Conservation (phyloP, 176 grass and related monocot species). For the sorghum (Sorghum bicolor) region DNA sequence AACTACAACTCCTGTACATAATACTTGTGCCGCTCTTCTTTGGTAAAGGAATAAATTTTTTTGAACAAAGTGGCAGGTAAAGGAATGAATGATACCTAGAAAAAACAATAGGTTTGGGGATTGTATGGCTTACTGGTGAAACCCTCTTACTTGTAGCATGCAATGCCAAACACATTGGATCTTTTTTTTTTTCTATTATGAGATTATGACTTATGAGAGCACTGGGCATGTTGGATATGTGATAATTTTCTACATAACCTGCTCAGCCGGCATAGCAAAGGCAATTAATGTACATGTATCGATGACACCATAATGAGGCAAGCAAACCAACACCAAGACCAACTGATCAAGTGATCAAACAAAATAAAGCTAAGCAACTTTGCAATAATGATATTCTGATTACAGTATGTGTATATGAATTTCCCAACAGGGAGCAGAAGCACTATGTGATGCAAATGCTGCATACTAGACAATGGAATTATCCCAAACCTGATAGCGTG, state of each 20-base stretch:
- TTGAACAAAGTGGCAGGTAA: not conserved
- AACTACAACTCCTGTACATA: not conserved
- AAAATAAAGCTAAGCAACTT: not conserved
- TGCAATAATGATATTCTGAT: not conserved
- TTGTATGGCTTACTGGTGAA: not conserved
- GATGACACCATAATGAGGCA: not conserved
- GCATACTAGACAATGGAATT: not conserved
- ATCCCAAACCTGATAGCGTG: constrained; percentile 72
- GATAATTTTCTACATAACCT: not conserved
- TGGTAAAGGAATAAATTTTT: not conserved
- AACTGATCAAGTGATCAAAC: not conserved
- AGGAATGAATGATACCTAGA: not conserved
- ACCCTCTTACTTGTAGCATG: not conserved
- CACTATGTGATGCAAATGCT: not conserved
- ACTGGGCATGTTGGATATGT: too few relatives aligned
- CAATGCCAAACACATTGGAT: not conserved
- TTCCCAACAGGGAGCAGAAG: not conserved
- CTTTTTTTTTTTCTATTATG: not conserved
- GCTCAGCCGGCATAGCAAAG: not conserved
- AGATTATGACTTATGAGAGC: not conserved
- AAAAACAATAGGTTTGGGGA: not conserved
- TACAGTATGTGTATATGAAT: not conserved
- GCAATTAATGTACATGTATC: not conserved
- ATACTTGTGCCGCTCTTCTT: not conserved
- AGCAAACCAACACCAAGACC: constrained; percentile 4